phyloP scores from a whole-genome alignment of 192 early-diverging fungal species.

The Backusella liffmaniae region DNA sequence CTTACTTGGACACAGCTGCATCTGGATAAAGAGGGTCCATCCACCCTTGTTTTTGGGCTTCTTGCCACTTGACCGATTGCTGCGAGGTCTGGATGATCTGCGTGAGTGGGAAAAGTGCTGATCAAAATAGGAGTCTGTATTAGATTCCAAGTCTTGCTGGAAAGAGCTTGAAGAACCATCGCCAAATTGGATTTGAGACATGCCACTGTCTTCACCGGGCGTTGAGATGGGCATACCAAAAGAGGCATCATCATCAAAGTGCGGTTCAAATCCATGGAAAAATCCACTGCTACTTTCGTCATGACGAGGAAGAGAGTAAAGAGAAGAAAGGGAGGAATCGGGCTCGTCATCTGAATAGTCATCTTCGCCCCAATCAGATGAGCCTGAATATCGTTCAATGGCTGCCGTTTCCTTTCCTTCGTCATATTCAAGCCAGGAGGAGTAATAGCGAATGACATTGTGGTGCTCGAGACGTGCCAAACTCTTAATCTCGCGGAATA shows the following conservation, averaged over 20 bases:
- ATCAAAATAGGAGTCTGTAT: conserved; percentile 2
- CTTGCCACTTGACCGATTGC: background rate
- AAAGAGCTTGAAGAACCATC: background rate
- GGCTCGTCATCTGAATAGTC: conserved; percentile 43
- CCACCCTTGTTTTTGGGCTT: conserved; percentile 19
- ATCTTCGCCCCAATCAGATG: conserved; percentile 17
- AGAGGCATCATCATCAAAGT: conserved; percentile 6
- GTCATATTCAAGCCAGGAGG: conserved; percentile 84
- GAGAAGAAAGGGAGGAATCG: conserved; percentile 23
- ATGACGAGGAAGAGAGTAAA: background rate
- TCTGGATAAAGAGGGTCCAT: conserved; percentile 75
- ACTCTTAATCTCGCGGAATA: conserved; percentile 89
- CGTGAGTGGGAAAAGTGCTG: background rate
- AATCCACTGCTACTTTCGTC: background rate
- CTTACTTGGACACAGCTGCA: conserved; percentile 85
- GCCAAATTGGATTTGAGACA: conserved; percentile 9
- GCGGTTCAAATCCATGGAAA: conserved; percentile 14
- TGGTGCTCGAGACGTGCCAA: conserved; percentile 82
- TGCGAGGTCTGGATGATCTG: background rate
- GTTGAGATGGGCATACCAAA: background rate
- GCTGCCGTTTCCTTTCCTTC: conserved; percentile 20
- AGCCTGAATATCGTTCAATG: conserved; percentile 28
- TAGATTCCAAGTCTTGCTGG: conserved; percentile 23
- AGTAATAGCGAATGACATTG: conserved; percentile 93
- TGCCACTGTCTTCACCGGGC: background rate